Conservation (phyloP, 495 filamentous ascomycete genomes). For the Aspergillus campestris region DNA sequence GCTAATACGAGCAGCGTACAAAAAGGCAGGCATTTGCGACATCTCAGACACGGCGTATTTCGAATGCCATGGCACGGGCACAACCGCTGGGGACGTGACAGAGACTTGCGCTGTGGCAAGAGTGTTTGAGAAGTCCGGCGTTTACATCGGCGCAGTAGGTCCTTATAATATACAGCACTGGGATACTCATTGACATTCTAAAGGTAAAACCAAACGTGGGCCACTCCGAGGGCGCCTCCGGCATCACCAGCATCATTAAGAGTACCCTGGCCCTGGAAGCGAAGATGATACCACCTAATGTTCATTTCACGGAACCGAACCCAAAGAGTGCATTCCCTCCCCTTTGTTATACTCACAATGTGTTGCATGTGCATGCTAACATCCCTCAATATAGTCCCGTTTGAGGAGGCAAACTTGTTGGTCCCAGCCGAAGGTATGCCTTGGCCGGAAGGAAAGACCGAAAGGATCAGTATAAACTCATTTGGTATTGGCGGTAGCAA, state of each 20-base stretch:
- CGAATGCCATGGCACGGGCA: conserved; percentile 36
- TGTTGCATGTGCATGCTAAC: too few species aligned
- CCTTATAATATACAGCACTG: too few species aligned
- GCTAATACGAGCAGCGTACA: conserved; percentile 17
- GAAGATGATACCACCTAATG: conserved; percentile 28
- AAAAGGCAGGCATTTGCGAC: conserved; percentile 8
- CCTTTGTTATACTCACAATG: too few species aligned
- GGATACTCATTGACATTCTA: neutral
- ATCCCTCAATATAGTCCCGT: too few species aligned
- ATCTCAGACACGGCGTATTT: conserved; percentile 15
- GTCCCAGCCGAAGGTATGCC: conserved; percentile 12
- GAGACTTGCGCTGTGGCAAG: conserved; percentile 36
- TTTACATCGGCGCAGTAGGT: conserved; percentile 13
- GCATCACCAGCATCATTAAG: conserved; percentile 48
- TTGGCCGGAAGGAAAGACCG: conserved; percentile 14
- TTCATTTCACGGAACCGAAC: too few species aligned
- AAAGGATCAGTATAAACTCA: conserved; percentile 20
- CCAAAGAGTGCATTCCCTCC: too few species aligned
- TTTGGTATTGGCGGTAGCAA: conserved; percentile 25
- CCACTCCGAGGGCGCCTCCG: conserved; percentile 40
- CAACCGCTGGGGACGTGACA: conserved; percentile 25
- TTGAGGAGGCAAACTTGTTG: too few species aligned
- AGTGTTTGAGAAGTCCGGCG: conserved; percentile 23
- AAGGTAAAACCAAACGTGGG: conserved; percentile 40
- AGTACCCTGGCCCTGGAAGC: conserved; percentile 40